Evolutionary conservation across 1,139 yeast genomes (phyloP).

Genomic region (Taphrina populina): DNA sequence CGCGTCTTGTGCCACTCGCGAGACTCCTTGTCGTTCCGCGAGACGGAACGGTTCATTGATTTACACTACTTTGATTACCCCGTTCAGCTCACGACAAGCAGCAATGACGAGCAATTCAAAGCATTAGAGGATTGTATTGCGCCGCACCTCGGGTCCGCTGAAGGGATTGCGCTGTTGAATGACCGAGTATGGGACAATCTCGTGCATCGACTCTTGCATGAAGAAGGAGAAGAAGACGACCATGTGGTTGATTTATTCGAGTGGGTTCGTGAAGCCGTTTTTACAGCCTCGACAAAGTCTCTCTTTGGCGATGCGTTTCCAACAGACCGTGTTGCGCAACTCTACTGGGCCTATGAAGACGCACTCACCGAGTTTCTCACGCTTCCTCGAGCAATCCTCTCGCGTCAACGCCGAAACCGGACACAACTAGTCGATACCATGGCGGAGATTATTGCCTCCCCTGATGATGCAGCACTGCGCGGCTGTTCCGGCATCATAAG

Average conservation of each 20-base stretch:
- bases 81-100: neutral
- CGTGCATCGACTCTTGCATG: too few species aligned
- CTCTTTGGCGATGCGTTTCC: slow-evolving; percentile 1
- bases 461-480: neutral
- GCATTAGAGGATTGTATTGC: too few species aligned
- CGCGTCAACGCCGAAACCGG: neutral
- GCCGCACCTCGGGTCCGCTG: too few species aligned
- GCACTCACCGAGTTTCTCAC: neutral
- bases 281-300: neutral
- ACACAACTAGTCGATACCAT: too few species aligned
- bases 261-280: neutral
- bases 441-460: neutral
- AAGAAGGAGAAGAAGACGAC: neutral
- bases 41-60: slow-evolving; percentile 5
- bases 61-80: neutral
- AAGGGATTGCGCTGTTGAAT: too few species aligned
- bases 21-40: slow-evolving; percentile 2
- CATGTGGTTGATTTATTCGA: slow-evolving; percentile 2
- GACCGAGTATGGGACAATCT: too few species aligned
- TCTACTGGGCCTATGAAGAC: neutral
- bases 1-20: neutral
- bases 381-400: neutral
- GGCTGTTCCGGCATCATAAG: neutral
- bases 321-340: neutral
- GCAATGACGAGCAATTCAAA: too few species aligned